Evolutionary conservation across 768 basidiomycete species (phyloP).

Genomic region (Rhodotorula kratochvilovae): DNA sequence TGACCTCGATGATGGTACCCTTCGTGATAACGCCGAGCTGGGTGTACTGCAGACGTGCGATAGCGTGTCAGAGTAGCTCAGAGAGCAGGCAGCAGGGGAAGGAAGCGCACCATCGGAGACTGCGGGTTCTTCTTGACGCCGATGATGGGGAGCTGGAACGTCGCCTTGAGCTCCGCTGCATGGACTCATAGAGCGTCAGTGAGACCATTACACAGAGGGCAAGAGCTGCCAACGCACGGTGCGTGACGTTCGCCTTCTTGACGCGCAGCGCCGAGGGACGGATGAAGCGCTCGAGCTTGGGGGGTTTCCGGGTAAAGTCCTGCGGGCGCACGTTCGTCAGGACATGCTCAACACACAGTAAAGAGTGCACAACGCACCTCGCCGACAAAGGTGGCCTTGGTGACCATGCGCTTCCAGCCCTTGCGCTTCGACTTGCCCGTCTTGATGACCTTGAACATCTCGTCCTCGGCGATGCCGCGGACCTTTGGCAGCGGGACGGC

Average conservation of each 20-base stretch:
- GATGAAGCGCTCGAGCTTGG: constrained; percentile 97
- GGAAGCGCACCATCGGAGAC: constrained; percentile 65
- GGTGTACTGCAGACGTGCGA: constrained; percentile 56
- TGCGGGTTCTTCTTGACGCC: constrained; percentile 99
- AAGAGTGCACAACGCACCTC: constrained; percentile 8
- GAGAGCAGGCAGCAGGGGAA: constrained; percentile 43
- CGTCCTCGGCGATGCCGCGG: constrained; percentile 95
- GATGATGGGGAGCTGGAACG: constrained; percentile 95
- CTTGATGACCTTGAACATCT: constrained; percentile 99
- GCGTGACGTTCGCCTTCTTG: constrained; percentile 98
- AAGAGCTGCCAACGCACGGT: constrained; percentile 61
- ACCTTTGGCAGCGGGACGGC: constrained; percentile 95
- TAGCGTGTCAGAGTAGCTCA: neutral
- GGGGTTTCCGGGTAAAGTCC: constrained; percentile 94
- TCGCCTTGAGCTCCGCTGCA: constrained; percentile 90
- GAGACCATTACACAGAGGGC: neutral
- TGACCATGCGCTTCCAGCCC: constrained; percentile 95
- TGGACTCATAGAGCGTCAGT: constrained; percentile 7
- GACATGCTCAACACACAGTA: neutral
- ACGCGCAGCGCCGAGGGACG: constrained; percentile 95
- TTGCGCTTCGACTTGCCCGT: constrained; percentile 95
- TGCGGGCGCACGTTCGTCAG: neutral
- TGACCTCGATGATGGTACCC: constrained; percentile 96
- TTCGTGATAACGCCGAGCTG: constrained; percentile 96
- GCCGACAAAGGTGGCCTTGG: constrained; percentile 97